Percentiles rank a stretch among this genome's conserved stretches.
phyloP scores from a whole-genome alignment of 495 filamentous ascomycete genomes.

The Aspergillus sparsus region DNA sequence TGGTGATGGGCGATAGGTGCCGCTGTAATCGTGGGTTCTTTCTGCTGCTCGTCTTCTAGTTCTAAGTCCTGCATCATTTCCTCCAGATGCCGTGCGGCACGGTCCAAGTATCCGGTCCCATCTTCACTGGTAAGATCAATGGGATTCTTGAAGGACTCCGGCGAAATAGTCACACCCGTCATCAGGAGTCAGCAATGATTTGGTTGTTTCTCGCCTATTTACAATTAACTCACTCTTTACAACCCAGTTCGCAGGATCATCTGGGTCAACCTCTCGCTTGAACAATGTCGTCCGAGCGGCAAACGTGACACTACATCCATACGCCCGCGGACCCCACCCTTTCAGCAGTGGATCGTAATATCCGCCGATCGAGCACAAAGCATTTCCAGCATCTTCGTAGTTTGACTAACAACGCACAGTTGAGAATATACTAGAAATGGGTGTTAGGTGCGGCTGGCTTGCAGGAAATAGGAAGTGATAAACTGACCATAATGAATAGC shows the following conservation, averaged over 20 bases:
- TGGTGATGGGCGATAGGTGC: not conserved
- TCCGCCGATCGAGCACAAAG: not conserved
- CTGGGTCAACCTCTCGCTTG: not conserved
- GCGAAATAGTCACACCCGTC: not conserved
- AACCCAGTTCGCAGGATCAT: not conserved
- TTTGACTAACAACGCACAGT: too few relatives aligned
- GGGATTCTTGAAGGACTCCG: not conserved
- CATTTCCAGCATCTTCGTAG: too few relatives aligned
- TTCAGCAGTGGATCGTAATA: not conserved
- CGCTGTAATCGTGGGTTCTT: not conserved
- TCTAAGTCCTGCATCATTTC: not conserved
- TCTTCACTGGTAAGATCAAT: not conserved
- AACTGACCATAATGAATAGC: too few relatives aligned
- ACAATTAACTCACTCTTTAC: not conserved
- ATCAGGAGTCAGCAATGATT: too few relatives aligned
- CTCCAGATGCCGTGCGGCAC: not conserved
- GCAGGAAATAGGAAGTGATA: too few relatives aligned
- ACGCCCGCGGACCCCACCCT: not conserved
- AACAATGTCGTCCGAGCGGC: not conserved
- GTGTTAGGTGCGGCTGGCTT: too few relatives aligned
- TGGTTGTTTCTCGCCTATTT: too few relatives aligned
- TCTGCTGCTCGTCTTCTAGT: not conserved
- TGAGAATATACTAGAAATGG: too few relatives aligned
- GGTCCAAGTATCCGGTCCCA: not conserved
- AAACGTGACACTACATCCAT: not conserved